Conservation (phyloP, 441 rosid genomes). For the Pelargonium australe region DNA sequence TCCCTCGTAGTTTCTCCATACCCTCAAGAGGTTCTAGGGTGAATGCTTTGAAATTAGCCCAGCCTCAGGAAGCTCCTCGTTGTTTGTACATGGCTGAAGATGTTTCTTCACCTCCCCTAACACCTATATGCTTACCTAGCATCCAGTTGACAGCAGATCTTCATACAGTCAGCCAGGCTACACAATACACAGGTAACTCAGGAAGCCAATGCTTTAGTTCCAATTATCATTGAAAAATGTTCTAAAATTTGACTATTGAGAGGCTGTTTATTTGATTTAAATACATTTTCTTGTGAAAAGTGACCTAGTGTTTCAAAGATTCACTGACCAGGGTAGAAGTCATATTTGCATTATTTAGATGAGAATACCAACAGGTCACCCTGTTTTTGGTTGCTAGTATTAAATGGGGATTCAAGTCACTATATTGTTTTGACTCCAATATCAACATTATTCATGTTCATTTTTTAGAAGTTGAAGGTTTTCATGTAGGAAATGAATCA, state of each 20-base stretch:
- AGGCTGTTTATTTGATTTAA: neutral
- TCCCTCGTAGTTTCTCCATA: conserved; percentile 65
- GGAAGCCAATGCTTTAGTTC: conserved; percentile 1
- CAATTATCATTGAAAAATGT: neutral
- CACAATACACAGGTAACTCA: neutral
- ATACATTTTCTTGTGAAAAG: neutral
- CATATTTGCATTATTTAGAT: neutral
- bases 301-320: neutral
- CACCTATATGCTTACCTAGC: conserved; percentile 49
- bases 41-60: conserved; percentile 35
- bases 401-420: neutral
- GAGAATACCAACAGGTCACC: neutral
- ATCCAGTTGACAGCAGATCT: conserved; percentile 22
- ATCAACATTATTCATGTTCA: neutral
- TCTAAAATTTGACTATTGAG: too few species aligned
- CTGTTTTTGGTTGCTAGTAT: neutral
- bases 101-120: conserved; percentile 54
- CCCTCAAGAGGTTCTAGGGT: conserved; percentile 45
- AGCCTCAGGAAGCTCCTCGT: conserved; percentile 28
- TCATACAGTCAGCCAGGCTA: conserved; percentile 17
- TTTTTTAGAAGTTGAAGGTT: conserved; percentile 14
- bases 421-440: neutral
- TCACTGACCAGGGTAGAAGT: neutral
- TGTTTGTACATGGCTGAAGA: conserved; percentile 38
- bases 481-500: conserved; percentile 1